Percentiles rank a stretch among this genome's conserved stretches.
Evolutionary conservation across 2,329 filamentous ascomycete species (phyloP).

Genomic region (Monilinia fructigena): DNA sequence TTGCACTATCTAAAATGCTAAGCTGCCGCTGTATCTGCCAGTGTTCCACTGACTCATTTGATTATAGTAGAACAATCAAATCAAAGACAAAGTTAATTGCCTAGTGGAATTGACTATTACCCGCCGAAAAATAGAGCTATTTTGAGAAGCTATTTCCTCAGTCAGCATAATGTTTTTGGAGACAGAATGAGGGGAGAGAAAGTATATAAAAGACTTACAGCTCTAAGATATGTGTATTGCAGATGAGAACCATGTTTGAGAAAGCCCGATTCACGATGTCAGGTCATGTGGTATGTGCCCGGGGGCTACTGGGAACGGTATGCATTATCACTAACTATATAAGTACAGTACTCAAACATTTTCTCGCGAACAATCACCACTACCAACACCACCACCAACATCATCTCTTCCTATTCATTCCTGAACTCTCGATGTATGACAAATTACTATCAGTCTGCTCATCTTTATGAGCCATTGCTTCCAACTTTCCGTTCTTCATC

Average conservation of each 20-base stretch:
- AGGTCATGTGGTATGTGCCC: neutral
- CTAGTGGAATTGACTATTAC: too few relatives aligned
- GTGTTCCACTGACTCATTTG: too few relatives aligned
- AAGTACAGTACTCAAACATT: neutral
- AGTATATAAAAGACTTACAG: neutral
- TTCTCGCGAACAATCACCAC: neutral
- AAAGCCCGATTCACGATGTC: neutral
- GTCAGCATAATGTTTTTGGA: neutral
- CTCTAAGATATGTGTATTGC: neutral
- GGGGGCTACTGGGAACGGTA: neutral
- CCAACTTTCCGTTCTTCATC: constrained; percentile 26
- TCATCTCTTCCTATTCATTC: constrained; percentile 56
- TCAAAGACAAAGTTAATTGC: too few relatives aligned
- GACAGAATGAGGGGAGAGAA: neutral
- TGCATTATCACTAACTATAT: neutral
- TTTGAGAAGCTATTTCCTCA: neutral
- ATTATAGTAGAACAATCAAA: too few relatives aligned
- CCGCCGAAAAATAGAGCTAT: too few relatives aligned
- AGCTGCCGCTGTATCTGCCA: too few relatives aligned
- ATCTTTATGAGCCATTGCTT: too few relatives aligned
- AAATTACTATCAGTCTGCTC: too few relatives aligned
- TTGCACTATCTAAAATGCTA: too few relatives aligned
- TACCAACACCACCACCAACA: neutral
- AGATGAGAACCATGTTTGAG: neutral
- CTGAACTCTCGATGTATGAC: constrained; percentile 44